Percentiles rank a stretch among this genome's conserved stretches.
Evolutionary conservation across 305 asterid genomes (phyloP).

Genomic region (Fraxinus dipetala): DNA sequence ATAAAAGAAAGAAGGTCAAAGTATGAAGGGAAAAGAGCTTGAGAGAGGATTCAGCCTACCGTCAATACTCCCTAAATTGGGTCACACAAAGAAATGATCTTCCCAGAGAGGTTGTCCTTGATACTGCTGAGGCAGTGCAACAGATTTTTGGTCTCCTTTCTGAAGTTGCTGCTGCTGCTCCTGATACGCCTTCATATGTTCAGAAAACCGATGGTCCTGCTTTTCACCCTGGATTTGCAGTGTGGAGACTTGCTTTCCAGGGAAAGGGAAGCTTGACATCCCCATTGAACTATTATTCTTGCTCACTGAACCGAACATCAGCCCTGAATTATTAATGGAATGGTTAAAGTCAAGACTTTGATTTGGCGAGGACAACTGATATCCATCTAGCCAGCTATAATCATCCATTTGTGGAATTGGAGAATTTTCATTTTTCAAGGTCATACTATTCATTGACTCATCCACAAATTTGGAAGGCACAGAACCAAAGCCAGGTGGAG

Average conservation of each 20-base stretch:
- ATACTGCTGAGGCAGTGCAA: slow-evolving; percentile 58
- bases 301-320: slow-evolving; percentile 39
- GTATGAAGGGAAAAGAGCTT: neutral
- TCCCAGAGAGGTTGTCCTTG: slow-evolving; percentile 83
- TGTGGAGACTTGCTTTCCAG: slow-evolving; percentile 66
- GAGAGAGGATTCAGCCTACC: slow-evolving; percentile 40
- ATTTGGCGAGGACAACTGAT: slow-evolving; percentile 57
- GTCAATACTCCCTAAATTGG: slow-evolving; percentile 41
- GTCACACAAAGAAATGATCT: slow-evolving; percentile 84
- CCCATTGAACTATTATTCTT: slow-evolving; percentile 49
- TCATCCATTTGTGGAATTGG: slow-evolving; percentile 55
- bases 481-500: slow-evolving; percentile 97
- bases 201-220: slow-evolving; percentile 48
- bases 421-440: slow-evolving; percentile 46
- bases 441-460: slow-evolving; percentile 43
- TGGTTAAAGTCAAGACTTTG: slow-evolving; percentile 48
- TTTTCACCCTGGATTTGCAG: slow-evolving; percentile 53
- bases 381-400: slow-evolving; percentile 87
- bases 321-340: slow-evolving; percentile 48
- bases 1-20: neutral
- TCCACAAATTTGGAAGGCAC: slow-evolving; percentile 63
- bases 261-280: slow-evolving; percentile 62
- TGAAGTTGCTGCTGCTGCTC: slow-evolving; percentile 64
- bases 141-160: slow-evolving; percentile 56
- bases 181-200: slow-evolving; percentile 49